Conservation (phyloP, 148 eudicot species). For the Gaultheria prostrata region DNA sequence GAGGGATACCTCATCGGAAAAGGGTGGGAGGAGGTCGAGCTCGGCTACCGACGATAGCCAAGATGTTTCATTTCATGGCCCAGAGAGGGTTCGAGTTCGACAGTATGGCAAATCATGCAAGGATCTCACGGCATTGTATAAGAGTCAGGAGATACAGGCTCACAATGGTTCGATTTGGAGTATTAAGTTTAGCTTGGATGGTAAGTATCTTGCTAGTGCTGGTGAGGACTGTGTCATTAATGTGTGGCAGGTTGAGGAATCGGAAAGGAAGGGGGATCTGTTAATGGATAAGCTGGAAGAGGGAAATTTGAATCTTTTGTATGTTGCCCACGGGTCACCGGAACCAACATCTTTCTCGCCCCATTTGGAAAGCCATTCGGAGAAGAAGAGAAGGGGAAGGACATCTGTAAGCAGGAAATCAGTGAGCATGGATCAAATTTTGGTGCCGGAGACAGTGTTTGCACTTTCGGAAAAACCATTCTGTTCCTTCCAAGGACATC, state of each 20-base stretch:
- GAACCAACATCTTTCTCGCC: slow-evolving; percentile 54
- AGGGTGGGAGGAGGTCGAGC: slow-evolving; percentile 83
- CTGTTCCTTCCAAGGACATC: slow-evolving; percentile 89
- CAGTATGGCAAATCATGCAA: slow-evolving; percentile 87
- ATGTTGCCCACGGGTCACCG: slow-evolving; percentile 67
- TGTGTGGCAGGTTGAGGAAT: slow-evolving; percentile 79
- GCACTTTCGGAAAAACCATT: slow-evolving; percentile 85
- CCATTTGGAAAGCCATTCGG: slow-evolving; percentile 44
- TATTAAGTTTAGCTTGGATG: slow-evolving; percentile 87
- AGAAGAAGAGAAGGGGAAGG: slow-evolving; percentile 79
- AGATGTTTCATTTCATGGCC: slow-evolving; percentile 77
- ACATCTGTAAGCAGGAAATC: slow-evolving; percentile 82
- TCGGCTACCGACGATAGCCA: slow-evolving; percentile 97
- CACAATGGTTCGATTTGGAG: slow-evolving; percentile 95
- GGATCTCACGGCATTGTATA: slow-evolving; percentile 69
- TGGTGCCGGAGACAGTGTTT: slow-evolving; percentile 78
- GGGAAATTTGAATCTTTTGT: slow-evolving; percentile 58
- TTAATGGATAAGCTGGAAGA: slow-evolving; percentile 74
- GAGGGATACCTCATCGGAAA: slow-evolving; percentile 82
- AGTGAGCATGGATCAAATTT: slow-evolving; percentile 60
- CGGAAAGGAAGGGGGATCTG: slow-evolving; percentile 77
- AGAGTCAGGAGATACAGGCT: slow-evolving; percentile 88
- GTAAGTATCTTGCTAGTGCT: slow-evolving; percentile 90
- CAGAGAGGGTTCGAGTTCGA: slow-evolving; percentile 74
- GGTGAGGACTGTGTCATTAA: slow-evolving; percentile 96